phyloP scores from a whole-genome alignment of 805 yeast genomes.

The Pichia thaimueangensis region DNA sequence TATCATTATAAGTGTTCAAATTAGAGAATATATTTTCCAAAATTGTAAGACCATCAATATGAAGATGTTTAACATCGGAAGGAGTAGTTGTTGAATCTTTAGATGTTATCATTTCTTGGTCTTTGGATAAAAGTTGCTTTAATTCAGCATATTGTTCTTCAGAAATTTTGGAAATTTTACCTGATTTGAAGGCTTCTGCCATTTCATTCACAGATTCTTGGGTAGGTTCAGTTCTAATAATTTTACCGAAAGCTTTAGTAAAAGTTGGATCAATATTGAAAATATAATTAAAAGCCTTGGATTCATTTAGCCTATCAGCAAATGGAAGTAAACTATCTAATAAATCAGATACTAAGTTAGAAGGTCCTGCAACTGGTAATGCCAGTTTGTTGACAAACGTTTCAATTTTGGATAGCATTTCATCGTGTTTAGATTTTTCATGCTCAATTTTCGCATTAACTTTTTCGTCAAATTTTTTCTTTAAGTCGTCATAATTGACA shows the following conservation, averaged over 20 bases:
- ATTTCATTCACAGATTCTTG: conserved; percentile 14
- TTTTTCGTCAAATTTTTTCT: conserved; percentile 18
- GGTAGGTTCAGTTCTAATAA: conserved; percentile 14
- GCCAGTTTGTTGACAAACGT: conserved; percentile 16
- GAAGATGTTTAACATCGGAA: neutral
- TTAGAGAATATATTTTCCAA: conserved; percentile 20
- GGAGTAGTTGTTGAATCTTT: neutral
- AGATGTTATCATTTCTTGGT: neutral
- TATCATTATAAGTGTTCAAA: conserved; percentile 18
- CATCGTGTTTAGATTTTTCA: conserved; percentile 5
- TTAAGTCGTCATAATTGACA: conserved; percentile 19
- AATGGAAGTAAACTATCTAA: conserved; percentile 16
- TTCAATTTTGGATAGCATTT: conserved; percentile 14
- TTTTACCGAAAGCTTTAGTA: conserved; percentile 16
- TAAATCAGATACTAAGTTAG: conserved; percentile 17
- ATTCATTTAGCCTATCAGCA: conserved; percentile 15
- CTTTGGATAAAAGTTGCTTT: conserved; percentile 1
- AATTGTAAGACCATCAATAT: conserved; percentile 13
- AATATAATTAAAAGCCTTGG: conserved; percentile 19
- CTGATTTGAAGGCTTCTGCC: conserved; percentile 14
- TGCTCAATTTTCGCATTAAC: conserved; percentile 12
- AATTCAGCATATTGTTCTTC: conserved; percentile 11
- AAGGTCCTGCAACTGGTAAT: conserved; percentile 8
- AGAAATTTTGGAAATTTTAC: conserved; percentile 16
- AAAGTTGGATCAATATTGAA: conserved; percentile 18